Evolutionary conservation across 805 yeast genomes (phyloP), one percentile per base, ranked within the genome.

Genomic region (Hanseniaspora jakobsenii): DNA sequence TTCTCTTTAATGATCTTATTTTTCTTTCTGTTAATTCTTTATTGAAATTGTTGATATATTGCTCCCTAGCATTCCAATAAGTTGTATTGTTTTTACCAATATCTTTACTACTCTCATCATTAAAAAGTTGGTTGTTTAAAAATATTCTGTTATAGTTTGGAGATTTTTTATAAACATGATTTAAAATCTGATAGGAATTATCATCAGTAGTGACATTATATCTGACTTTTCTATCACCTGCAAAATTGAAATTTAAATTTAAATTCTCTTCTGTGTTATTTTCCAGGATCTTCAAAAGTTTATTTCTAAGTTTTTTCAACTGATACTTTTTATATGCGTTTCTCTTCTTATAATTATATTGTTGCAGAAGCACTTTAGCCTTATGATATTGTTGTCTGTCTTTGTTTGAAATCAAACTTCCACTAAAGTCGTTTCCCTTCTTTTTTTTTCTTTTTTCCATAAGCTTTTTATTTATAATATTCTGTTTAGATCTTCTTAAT

Each of bases 141-240:
- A 59, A 60, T 6, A 58, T 54, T 27, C 56, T 55, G 22, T 54
- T 52, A 50, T 52, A 59, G 1, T 60, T 62, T 1, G 64, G 63
- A 0, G 62, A 56, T 12, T 58, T 57, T n/a, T 50, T 47, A 44
- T 58, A 59, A 30, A 58, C 24, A 23, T 48, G 48, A 13, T 47
- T 40, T 9, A 41, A 31, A 1, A 40, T 23, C 10, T 32, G 36
- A 2, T 28, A 23, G 16, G 38, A 26, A 29, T 36, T 41, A 8
- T 47, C 49, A 4, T 34, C 30, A 9, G 16, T 21, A 16, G n/a
- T 32, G 17, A 26, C 16, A 18, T 45, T 29, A 34, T 30, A 43
- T 21, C 36, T 43, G 3, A 18, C 17, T 17, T 24, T 43, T 30
- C 41, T 43, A 12, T n/a, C 27, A 14, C 46, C 46, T n/a, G 22